Percentiles rank a stretch among this genome's conserved stretches.
These are phyloP conservation scores for Trypanosoma scelopori DNA, from an alignment of 208 protist species.

Conservation along the genomic window DNA sequence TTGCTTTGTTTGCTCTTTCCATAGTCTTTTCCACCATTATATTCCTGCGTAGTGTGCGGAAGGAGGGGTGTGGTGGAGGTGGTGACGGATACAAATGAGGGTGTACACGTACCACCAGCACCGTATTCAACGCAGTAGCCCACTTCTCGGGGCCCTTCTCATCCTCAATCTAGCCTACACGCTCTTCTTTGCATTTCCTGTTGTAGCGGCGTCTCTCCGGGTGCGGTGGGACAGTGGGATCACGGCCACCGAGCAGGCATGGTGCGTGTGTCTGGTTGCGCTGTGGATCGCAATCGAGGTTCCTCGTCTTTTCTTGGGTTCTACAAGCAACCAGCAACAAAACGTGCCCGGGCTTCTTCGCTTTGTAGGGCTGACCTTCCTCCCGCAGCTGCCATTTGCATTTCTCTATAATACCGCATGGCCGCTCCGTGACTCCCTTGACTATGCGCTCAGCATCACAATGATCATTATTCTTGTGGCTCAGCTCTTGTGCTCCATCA, in stretches of 20 bases:
- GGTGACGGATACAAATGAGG: conserved; percentile 38
- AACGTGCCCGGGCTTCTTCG: conserved; percentile 43
- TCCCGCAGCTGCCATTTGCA: conserved; percentile 59
- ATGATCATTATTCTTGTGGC: conserved; percentile 53
- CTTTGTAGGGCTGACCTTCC: conserved; percentile 49
- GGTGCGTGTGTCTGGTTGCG: conserved; percentile 46
- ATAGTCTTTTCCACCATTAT: no score
- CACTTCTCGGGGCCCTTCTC: conserved; percentile 48
- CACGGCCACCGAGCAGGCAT: conserved; percentile 29
- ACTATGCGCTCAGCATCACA: conserved; percentile 57
- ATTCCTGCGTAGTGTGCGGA: no score
- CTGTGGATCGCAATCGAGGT: conserved; percentile 56
- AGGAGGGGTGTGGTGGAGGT: neutral
- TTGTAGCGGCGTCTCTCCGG: conserved; percentile 48
- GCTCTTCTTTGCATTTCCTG: conserved; percentile 50
- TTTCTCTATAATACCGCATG: conserved; percentile 37
- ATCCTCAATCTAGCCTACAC: conserved; percentile 48
- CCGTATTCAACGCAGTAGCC: conserved; percentile 49
- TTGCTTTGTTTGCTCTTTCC: no score
- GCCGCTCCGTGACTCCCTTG: conserved; percentile 52
- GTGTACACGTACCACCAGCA: conserved; percentile 72
- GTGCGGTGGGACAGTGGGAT: conserved; percentile 33
- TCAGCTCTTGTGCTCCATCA: conserved; percentile 40
- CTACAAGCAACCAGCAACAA: conserved; percentile 40
- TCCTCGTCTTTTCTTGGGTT: conserved; percentile 50